Conservation (phyloP, 73 alveolate species). For the Tetrahymena malaccensis region DNA sequence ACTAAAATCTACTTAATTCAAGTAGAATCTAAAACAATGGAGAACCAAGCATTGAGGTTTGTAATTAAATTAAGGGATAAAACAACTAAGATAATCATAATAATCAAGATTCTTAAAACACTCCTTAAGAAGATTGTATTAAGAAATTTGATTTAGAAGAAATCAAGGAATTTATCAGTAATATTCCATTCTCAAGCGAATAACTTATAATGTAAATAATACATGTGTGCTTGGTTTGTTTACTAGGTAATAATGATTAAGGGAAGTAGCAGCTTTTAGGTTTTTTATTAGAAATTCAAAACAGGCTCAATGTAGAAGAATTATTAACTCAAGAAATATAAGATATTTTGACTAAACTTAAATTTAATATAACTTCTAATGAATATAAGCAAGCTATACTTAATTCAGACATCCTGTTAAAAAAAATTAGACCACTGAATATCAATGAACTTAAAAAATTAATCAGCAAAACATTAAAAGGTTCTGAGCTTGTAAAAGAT, state of each 20-base stretch:
- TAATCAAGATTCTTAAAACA: too few species aligned
- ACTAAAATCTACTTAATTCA: too few species aligned
- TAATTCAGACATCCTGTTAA: background rate
- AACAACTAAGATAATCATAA: too few species aligned
- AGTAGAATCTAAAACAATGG: too few species aligned
- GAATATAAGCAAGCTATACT: background rate
- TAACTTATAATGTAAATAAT: background rate
- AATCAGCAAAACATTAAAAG: background rate
- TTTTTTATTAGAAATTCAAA: background rate
- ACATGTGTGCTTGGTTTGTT: too few species aligned
- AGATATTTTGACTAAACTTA: background rate
- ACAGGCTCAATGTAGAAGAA: background rate
- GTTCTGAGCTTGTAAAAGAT: background rate
- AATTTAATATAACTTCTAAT: background rate
- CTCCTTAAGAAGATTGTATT: background rate
- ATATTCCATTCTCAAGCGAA: background rate
- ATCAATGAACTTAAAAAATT: background rate
- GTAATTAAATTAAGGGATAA: too few species aligned
- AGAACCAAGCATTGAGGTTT: too few species aligned
- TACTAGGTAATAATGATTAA: background rate
- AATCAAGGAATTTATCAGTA: too few species aligned
- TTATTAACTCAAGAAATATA: background rate
- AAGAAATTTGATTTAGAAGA: background rate
- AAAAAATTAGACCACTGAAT: background rate
- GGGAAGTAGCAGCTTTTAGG: background rate